Evolutionary conservation across 2,329 filamentous ascomycete genomes (phyloP).

Genomic region (Diplodia intermedia): DNA sequence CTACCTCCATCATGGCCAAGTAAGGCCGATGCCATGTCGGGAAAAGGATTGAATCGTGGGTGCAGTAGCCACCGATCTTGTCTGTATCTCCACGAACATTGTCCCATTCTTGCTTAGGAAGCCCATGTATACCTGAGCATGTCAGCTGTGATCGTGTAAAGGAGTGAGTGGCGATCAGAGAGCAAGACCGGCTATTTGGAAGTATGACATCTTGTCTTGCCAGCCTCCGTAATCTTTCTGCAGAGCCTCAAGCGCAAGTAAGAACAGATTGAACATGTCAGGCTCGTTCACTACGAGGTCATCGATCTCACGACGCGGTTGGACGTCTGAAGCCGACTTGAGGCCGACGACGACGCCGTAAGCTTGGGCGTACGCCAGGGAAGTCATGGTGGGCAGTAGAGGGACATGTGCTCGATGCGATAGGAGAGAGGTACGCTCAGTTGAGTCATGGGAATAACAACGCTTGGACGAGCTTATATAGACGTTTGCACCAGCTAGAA

Average conservation of each 20-base stretch:
- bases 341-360: not conserved
- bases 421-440: not conserved
- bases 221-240: not conserved
- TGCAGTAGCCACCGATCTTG: not conserved
- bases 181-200: not conserved
- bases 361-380: not conserved
- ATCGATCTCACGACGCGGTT: not conserved
- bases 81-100: not conserved
- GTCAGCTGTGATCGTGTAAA: not conserved
- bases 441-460: not conserved
- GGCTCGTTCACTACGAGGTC: not conserved
- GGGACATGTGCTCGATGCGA: not conserved
- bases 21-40: not conserved
- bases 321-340: not conserved
- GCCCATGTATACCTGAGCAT: not conserved
- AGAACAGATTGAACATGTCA: not conserved
- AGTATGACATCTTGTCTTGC: not conserved
- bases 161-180: fast-evolving
- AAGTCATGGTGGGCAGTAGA: not conserved
- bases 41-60: not conserved
- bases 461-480: not conserved
- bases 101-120: not conserved
- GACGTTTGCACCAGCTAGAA: not conserved
- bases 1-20: not conserved
- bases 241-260: not conserved